Percentiles rank a stretch among this genome's conserved stretches.
phyloP scores from a whole-genome alignment of 768 basidiomycete species.

The Tricholoma sp. region DNA sequence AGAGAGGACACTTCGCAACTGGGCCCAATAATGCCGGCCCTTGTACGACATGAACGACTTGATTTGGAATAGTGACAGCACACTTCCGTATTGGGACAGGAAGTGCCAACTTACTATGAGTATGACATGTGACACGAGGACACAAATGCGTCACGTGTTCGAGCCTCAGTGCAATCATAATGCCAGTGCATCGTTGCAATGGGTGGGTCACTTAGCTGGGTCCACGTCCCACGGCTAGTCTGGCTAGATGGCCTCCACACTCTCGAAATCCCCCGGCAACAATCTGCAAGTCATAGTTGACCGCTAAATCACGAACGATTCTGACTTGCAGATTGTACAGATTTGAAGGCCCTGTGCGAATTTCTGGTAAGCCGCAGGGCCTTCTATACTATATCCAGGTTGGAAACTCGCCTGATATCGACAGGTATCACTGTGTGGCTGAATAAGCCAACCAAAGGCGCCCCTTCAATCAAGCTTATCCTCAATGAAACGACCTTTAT shows the following conservation, averaged over 20 bases:
- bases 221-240: too few relatives aligned
- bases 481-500: background rate
- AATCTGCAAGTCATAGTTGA: too few relatives aligned
- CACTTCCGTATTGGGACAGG: too few relatives aligned
- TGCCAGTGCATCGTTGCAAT: too few relatives aligned
- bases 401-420: background rate
- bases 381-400: background rate
- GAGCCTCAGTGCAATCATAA: too few relatives aligned
- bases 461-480: background rate
- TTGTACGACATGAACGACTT: constrained; percentile 34
- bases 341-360: background rate
- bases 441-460: background rate
- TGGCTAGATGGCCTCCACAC: too few relatives aligned
- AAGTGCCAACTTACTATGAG: too few relatives aligned
- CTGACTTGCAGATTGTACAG: background rate
- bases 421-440: background rate
- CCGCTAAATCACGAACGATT: too few relatives aligned
- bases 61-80: background rate
- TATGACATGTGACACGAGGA: too few relatives aligned
- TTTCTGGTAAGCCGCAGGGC: background rate
- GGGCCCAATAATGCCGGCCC: constrained; percentile 73
- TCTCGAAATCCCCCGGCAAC: too few relatives aligned
- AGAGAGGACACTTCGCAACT: constrained; percentile 65
- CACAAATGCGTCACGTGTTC: too few relatives aligned
- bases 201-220: too few relatives aligned